phyloP scores from a whole-genome alignment of 805 yeast species.

The Cyberlindnera bimundalis region DNA sequence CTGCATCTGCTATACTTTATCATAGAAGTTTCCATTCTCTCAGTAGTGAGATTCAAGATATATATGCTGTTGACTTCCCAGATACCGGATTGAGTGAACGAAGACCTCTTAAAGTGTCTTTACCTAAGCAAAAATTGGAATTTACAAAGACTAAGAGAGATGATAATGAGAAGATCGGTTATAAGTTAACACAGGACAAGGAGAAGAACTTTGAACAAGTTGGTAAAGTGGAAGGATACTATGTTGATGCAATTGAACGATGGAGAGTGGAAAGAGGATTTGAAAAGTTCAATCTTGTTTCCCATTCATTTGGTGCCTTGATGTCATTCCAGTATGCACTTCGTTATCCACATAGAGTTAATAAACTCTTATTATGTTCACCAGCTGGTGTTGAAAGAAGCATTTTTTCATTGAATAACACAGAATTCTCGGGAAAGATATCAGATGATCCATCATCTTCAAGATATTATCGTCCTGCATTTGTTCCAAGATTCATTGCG shows the following conservation, averaged over 20 bases:
- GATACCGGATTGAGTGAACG: slow-evolving; percentile 62
- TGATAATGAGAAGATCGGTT: background rate
- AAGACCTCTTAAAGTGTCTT: slow-evolving; percentile 21
- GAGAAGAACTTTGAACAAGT: slow-evolving; percentile 20
- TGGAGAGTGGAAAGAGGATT: slow-evolving; percentile 56
- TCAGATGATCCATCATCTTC: slow-evolving; percentile 22
- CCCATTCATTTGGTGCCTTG: slow-evolving; percentile 81
- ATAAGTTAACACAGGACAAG: slow-evolving; percentile 20
- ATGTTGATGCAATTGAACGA: slow-evolving; percentile 54
- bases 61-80: slow-evolving; percentile 68
- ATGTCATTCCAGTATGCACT: slow-evolving; percentile 62
- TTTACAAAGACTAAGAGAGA: slow-evolving; percentile 7
- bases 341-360: slow-evolving; percentile 51
- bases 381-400: slow-evolving; percentile 80
- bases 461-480: slow-evolving; percentile 26
- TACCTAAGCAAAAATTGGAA: slow-evolving; percentile 15
- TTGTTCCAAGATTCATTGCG: slow-evolving; percentile 31
- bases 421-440: slow-evolving; percentile 11
- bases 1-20: slow-evolving; percentile 84
- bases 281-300: slow-evolving; percentile 57
- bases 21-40: slow-evolving; percentile 62
- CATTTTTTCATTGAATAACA: slow-evolving; percentile 50
- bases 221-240: slow-evolving; percentile 49
- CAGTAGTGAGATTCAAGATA: slow-evolving; percentile 43
- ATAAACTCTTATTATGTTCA: slow-evolving; percentile 56